These are phyloP conservation scores for Closterium sp. DNA, from an alignment of 139 green algal species.

Conservation along the genomic window DNA sequence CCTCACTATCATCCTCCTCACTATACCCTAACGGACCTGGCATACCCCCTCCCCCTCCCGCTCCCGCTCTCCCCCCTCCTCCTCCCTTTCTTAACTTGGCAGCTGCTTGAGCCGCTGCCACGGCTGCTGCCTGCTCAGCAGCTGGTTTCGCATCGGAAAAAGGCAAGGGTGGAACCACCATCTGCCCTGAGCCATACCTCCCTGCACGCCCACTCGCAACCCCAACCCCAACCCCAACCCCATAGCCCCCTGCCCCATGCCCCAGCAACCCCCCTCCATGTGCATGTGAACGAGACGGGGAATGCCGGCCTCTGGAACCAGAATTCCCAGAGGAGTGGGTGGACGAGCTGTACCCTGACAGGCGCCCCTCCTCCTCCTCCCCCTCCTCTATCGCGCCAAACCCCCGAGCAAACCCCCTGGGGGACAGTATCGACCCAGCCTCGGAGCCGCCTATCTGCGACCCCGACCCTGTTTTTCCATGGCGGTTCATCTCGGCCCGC, in stretches of 20 bases:
- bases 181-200: neutral
- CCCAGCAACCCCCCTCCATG: neutral
- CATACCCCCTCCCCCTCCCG: too few relatives aligned
- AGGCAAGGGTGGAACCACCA: neutral
- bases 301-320: neutral
- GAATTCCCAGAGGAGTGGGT: neutral
- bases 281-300: neutral
- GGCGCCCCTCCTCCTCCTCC: neutral
- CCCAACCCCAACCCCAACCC: too few relatives aligned
- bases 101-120: neutral
- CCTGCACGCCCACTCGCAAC: neutral
- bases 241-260: neutral
- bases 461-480: neutral
- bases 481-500: neutral
- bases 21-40: neutral
- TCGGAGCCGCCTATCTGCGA: neutral
- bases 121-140: neutral
- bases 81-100: neutral
- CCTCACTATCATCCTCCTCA: neutral
- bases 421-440: neutral
- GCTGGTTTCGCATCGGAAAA: neutral
- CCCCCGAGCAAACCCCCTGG: neutral
- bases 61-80: neutral
- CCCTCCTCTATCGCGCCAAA: neutral
- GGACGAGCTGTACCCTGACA: neutral